Percentiles rank a stretch among this genome's conserved stretches.
phyloP scores from a whole-genome alignment of 208 protist species.

The Crithidia sp. region DNA sequence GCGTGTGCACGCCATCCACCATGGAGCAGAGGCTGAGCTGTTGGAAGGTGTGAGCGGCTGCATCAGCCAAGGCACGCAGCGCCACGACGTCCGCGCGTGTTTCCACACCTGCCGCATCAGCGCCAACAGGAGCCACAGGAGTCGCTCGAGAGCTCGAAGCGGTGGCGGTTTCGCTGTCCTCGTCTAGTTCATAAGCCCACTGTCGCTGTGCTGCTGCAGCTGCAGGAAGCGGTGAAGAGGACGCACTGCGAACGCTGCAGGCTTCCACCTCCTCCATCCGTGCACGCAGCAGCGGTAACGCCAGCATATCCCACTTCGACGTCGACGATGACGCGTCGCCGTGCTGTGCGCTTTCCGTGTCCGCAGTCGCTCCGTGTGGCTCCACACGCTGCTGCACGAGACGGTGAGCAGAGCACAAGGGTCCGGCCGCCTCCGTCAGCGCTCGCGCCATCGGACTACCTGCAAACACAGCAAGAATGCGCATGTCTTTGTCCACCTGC shows the following conservation, averaged over 20 bases:
- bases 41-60: conserved; percentile 10
- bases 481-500: conserved; percentile 60
- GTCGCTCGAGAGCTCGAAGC: no score
- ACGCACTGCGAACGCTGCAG: background rate
- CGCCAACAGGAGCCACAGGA: no score
- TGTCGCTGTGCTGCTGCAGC: conserved; percentile 13
- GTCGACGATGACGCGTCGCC: background rate
- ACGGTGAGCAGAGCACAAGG: conserved; percentile 50
- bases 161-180: conserved; percentile 32
- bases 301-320: conserved; percentile 16
- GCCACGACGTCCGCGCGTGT: background rate
- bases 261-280: background rate
- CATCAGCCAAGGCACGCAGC: conserved; percentile 19
- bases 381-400: conserved; percentile 34
- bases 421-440: conserved; percentile 42
- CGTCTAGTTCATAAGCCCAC: conserved; percentile 67
- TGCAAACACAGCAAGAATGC: conserved; percentile 39
- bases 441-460: conserved; percentile 56
- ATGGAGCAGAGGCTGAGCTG: conserved; percentile 30
- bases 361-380: background rate
- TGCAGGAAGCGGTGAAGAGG: background rate
- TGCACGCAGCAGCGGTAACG: conserved; percentile 11
- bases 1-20: conserved; percentile 42
- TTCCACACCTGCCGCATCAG: no score
- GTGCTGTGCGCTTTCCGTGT: background rate